Conservation (phyloP, 768 basidiomycete species). For the Hericium rajendrae region DNA sequence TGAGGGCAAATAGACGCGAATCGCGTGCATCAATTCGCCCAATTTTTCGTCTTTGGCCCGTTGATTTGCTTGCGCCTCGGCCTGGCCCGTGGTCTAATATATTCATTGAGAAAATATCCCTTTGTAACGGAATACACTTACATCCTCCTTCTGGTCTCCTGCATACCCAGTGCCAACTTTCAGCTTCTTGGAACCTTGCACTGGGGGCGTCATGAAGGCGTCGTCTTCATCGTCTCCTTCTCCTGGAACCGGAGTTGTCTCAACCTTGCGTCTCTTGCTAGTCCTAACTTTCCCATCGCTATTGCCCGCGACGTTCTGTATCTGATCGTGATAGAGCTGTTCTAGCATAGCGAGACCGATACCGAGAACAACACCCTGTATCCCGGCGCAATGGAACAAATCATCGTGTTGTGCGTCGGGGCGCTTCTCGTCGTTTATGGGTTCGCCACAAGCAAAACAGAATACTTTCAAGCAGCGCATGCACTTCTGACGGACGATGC, state of each 20-base stretch:
- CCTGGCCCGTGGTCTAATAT: constrained; percentile 64
- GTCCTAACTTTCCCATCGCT: constrained; percentile 15
- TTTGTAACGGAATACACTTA: constrained; percentile 29
- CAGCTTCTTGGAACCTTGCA: constrained; percentile 45
- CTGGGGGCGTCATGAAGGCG: constrained; percentile 30
- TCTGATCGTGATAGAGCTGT: constrained; percentile 52
- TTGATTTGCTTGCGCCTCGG: constrained; percentile 70
- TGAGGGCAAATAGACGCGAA: constrained; percentile 81
- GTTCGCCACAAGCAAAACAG: constrained; percentile 43
- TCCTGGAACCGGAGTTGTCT: constrained; percentile 15
- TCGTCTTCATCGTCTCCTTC: constrained; percentile 41
- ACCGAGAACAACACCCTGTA: constrained; percentile 88
- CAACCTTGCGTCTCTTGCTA: constrained; percentile 31
- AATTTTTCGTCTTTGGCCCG: constrained; percentile 65
- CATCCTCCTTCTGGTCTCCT: constrained; percentile 77
- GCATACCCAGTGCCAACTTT: constrained; percentile 85
- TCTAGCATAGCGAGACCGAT: constrained; percentile 85
- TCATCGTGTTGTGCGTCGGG: constrained; percentile 34
- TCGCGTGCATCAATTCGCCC: constrained; percentile 52
- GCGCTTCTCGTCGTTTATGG: constrained; percentile 16
- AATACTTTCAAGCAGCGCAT: constrained; percentile 21
- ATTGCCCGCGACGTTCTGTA: constrained; percentile 24
- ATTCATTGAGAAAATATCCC: background rate
- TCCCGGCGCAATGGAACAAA: constrained; percentile 81
- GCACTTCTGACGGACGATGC: constrained; percentile 52